Base-by-base conservation (phyloP, 257 asterid genomes). In the Verbena officinalis region DNA sequence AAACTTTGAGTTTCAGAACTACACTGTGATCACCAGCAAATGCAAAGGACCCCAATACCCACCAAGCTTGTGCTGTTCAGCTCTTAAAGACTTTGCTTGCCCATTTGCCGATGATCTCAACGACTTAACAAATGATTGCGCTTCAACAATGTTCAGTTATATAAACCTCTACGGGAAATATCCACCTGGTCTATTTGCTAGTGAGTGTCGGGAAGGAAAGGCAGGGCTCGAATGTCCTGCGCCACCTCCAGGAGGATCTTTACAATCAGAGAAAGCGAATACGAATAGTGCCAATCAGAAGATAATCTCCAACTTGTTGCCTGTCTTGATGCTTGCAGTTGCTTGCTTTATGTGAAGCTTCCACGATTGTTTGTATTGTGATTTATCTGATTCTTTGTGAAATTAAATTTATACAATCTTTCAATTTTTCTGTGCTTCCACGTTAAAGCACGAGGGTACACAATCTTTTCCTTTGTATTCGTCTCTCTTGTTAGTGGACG, bases 141-240 rank as follows among this genome's bases (percentile, higher is more conserved):
- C 97, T 54, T 52, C 84, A 5, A 76, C 84, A 48, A 91, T 91
- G 97, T 91, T 88, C 86, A 82, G 93, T 75, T 91, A 91, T 59
- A 91, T 91, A 59, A 82, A 86, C 74, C 83, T 86, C 44, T 60
- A 75, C 9, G 97, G 96, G 39, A 81, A 83, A 70, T 91, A 91
- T 55, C 95, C 97, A 4, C 86, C 91, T 0, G 96, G 95, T 22
- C 78, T 86, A 36, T 86, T 91, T n/a, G 74, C 95, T 46, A 84
- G 79, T 2, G 78, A 61, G 72, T 91, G 97, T 76, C 43, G 38
- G 15, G 95, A 68, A 6, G 82, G 55, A 2, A 71, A 69, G 56
- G 0, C 4, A 0, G 96, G 97, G 23, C 86, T 91, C 2, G 75
- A 7, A 24, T 91, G 96, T 71, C 72, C 81, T 51, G 84, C 86